Evolutionary conservation across 495 filamentous ascomycete genomes (phyloP).

Genomic region (Lepidopterella palustris): DNA sequence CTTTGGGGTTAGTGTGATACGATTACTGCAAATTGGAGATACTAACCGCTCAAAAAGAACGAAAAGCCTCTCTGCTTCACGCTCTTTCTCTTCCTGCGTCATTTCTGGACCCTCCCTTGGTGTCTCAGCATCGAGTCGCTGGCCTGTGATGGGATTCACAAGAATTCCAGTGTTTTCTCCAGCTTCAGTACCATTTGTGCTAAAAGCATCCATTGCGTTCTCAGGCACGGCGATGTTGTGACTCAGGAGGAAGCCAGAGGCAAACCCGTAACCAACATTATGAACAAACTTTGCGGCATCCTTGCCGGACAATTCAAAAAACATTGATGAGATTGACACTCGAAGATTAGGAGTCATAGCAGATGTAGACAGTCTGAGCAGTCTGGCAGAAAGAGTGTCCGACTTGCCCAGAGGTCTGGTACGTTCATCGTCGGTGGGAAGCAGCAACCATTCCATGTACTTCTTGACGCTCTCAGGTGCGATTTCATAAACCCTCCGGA

Average conservation of each 20-base stretch:
- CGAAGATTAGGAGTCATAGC: slow-evolving; percentile 62
- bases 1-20: slow-evolving; percentile 22
- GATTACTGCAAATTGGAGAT: background rate
- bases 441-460: slow-evolving; percentile 58
- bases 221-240: slow-evolving; percentile 72
- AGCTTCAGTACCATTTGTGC: slow-evolving; percentile 32
- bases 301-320: slow-evolving; percentile 78
- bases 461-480: slow-evolving; percentile 58
- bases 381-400: slow-evolving; percentile 64
- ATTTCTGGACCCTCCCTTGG: slow-evolving; percentile 56
- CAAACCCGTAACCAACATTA: slow-evolving; percentile 71
- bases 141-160: slow-evolving; percentile 90
- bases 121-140: slow-evolving; percentile 64
- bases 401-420: slow-evolving; percentile 68
- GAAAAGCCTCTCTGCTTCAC: slow-evolving; percentile 88
- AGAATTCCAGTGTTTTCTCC: slow-evolving; percentile 29
- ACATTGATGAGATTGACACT: slow-evolving; percentile 66
- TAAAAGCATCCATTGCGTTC: slow-evolving; percentile 53
- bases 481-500: slow-evolving; percentile 64
- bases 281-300: slow-evolving; percentile 36
- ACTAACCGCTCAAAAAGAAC: slow-evolving; percentile 86
- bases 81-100: slow-evolving; percentile 85
- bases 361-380: slow-evolving; percentile 75
- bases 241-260: slow-evolving; percentile 79
- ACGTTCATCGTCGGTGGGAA: slow-evolving; percentile 78